phyloP scores from a whole-genome alignment of 208 protist genomes.

The Trypanosomatidae sp. region DNA sequence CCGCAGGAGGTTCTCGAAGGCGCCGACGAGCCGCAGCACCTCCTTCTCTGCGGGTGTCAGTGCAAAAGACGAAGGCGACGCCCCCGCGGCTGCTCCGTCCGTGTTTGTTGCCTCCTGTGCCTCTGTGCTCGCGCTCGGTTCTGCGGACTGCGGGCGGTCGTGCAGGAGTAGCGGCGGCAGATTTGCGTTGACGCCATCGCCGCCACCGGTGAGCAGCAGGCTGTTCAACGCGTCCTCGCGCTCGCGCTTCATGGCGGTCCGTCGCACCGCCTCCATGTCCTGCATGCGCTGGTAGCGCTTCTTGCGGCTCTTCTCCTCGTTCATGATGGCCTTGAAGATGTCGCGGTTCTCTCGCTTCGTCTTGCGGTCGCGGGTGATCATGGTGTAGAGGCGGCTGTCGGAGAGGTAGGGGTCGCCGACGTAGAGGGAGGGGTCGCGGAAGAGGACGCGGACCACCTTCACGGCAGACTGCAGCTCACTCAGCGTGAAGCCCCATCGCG shows the following conservation, averaged over 20 bases:
- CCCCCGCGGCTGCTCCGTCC: too few species aligned
- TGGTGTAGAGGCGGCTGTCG: slow-evolving; percentile 89
- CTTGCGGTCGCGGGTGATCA: slow-evolving; percentile 88
- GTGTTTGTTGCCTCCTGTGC: too few species aligned
- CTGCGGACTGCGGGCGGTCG: not conserved
- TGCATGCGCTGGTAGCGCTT: slow-evolving; percentile 67
- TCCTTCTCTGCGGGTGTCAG: slow-evolving; percentile 37
- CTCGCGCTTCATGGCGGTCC: slow-evolving; percentile 88
- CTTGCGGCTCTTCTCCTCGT: slow-evolving; percentile 74
- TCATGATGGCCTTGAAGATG: slow-evolving; percentile 81
- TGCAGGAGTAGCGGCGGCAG: slow-evolving; percentile 10
- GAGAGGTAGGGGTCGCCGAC: slow-evolving; percentile 76
- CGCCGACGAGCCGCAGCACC: slow-evolving; percentile 64
- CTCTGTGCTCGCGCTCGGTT: not conserved
- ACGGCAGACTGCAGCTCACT: slow-evolving; percentile 63
- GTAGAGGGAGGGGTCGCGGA: slow-evolving; percentile 77
- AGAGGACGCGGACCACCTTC: slow-evolving; percentile 84
- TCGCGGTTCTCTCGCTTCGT: slow-evolving; percentile 79
- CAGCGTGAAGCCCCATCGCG: slow-evolving; percentile 82
- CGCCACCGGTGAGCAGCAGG: slow-evolving; percentile 34
- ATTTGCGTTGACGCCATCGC: not conserved
- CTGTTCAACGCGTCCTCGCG: slow-evolving; percentile 74
- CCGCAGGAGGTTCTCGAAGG: slow-evolving; percentile 81
- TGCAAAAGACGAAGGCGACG: too few species aligned
- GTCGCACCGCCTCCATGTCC: slow-evolving; percentile 63